These are phyloP conservation scores for Rubroshorea leprosula DNA, from an alignment of 345 rosid species.

Conservation along the genomic window DNA sequence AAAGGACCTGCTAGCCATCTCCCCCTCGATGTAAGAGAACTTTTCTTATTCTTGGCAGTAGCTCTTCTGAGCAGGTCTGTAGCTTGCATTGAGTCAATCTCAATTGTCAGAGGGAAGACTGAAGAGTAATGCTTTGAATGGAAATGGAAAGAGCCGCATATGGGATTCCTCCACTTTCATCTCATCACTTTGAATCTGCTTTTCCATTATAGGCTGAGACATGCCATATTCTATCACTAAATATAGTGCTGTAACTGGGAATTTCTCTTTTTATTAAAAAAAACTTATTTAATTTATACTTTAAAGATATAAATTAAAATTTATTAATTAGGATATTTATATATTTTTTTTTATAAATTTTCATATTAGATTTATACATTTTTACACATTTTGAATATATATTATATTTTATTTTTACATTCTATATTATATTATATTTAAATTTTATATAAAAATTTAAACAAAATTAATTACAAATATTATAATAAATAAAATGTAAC, in stretches of 20 bases:
- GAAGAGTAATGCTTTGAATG: background rate
- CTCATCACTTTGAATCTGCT: constrained; percentile 19
- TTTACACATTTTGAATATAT: too few relatives aligned
- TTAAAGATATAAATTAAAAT: too few relatives aligned
- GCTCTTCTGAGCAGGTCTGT: constrained; percentile 13
- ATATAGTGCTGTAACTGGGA: background rate
- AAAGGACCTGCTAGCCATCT: constrained; percentile 11
- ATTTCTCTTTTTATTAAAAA: background rate
- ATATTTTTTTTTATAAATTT: too few relatives aligned
- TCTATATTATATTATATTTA: too few relatives aligned
- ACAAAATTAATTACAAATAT: too few relatives aligned
- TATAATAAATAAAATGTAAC: too few relatives aligned
- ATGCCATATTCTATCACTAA: background rate
- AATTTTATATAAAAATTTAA: too few relatives aligned
- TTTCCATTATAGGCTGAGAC: background rate
- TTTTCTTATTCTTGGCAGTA: constrained; percentile 9
- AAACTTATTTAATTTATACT: too few relatives aligned
- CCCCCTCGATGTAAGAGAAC: constrained; percentile 11
- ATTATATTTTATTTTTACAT: too few relatives aligned
- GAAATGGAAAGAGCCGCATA: background rate
- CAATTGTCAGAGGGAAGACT: background rate
- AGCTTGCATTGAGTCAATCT: constrained; percentile 30
- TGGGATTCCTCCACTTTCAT: constrained; percentile 1
- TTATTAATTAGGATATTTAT: too few relatives aligned
- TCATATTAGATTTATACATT: too few relatives aligned